Percentiles rank a stretch among this genome's conserved stretches.
Evolutionary conservation across 78 protist species (phyloP).

Genomic region (Planoprotostelium fungivorum): DNA sequence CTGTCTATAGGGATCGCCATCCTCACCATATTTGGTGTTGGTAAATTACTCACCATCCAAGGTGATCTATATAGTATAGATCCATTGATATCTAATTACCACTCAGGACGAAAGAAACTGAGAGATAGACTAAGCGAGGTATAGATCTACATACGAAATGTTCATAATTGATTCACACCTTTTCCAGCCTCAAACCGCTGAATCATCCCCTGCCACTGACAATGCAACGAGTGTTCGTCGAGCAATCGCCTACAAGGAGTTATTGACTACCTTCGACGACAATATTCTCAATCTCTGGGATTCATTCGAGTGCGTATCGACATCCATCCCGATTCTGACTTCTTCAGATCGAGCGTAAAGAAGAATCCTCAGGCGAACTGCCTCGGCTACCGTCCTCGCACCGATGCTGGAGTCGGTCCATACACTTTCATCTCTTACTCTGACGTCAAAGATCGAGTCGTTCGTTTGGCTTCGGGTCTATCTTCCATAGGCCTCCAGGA

Average conservation of each 20-base stretch:
- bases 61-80: neutral
- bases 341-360: neutral
- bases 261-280: neutral
- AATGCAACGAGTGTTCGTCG: neutral
- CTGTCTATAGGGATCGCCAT: neutral
- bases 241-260: neutral
- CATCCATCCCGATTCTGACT: neutral
- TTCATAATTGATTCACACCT: neutral
- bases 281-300: neutral
- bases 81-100: neutral
- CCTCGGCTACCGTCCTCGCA: neutral
- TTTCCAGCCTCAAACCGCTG: neutral
- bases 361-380: neutral
- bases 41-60: too few relatives aligned
- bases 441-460: constrained; percentile 23
- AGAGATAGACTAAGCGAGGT: too few relatives aligned
- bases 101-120: neutral
- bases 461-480: constrained; percentile 32
- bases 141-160: too few relatives aligned
- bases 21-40: neutral
- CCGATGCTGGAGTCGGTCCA: constrained; percentile 40
- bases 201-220: neutral
- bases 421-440: constrained; percentile 38
- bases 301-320: neutral
- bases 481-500: constrained; percentile 17